A percentile compares a stretch with the other conserved stretches of the same genome.
Evolutionary conservation across 139 green algal species (phyloP).

Genomic region (Choricystis sp.): DNA sequence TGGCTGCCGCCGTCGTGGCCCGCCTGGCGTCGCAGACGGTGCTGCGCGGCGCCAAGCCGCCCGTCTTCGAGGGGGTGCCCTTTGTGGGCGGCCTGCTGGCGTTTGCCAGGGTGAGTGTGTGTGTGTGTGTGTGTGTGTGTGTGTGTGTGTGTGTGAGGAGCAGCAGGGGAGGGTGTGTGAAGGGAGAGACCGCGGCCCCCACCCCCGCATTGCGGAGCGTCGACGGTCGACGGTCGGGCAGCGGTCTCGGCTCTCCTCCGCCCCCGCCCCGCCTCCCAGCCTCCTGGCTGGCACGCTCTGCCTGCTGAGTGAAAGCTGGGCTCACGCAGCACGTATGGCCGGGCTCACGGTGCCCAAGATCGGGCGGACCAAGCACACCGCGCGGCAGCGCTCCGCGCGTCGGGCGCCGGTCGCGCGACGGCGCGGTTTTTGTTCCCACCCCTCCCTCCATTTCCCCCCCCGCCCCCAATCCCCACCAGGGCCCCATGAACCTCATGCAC

Average conservation of each 20-base stretch:
- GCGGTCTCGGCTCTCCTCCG: too few relatives aligned
- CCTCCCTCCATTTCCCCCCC: neutral
- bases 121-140: too few relatives aligned
- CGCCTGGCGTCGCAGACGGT: neutral
- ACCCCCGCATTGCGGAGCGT: too few relatives aligned
- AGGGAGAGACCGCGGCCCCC: too few relatives aligned
- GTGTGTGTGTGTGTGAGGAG: too few relatives aligned
- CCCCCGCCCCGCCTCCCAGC: too few relatives aligned
- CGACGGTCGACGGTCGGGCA: too few relatives aligned
- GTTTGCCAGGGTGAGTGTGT: conserved; percentile 54
- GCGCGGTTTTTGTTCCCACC: neutral
- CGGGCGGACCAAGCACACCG: neutral
- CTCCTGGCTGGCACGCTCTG: neutral
- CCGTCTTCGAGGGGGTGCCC: conserved; percentile 66
- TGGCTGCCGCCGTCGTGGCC: neutral
- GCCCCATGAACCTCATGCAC: conserved; percentile 65
- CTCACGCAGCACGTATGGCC: neutral
- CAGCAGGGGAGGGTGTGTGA: too few relatives aligned
- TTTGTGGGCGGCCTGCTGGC: conserved; percentile 88
- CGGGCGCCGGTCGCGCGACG: neutral
- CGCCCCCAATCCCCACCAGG: conserved; percentile 22
- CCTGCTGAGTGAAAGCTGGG: conserved; percentile 3
- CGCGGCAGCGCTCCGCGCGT: neutral
- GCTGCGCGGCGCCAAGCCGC: conserved; percentile 25
- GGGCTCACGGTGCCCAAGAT: neutral